Conservation (phyloP, 2,329 filamentous ascomycete species). For the Plectosphaerella plurivora region DNA sequence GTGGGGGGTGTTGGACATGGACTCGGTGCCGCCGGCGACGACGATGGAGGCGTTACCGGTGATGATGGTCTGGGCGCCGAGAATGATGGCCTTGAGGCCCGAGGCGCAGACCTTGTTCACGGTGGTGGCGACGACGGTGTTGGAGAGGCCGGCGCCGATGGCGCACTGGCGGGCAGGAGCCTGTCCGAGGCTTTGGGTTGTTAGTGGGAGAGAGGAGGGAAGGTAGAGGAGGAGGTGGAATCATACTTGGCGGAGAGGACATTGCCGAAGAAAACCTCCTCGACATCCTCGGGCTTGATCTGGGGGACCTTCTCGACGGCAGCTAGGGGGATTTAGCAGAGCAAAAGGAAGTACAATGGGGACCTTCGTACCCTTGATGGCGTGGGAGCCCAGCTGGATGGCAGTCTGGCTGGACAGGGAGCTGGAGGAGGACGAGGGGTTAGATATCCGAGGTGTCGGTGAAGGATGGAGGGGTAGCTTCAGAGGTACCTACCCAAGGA, state of each 20-base stretch:
- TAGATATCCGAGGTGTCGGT: conserved; percentile 7
- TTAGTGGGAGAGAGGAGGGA: background rate
- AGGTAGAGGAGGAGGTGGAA: conserved; percentile 2
- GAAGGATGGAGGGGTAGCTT: conserved; percentile 21
- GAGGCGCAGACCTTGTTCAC: conserved; percentile 99
- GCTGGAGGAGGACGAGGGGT: conserved; percentile 40
- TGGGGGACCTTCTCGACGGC: conserved; percentile 82
- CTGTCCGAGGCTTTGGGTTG: conserved; percentile 70
- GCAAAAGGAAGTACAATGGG: background rate
- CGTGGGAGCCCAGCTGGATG: conserved; percentile 80
- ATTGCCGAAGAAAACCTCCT: conserved; percentile 98
- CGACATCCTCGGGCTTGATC: conserved; percentile 83
- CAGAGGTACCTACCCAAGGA: conserved; percentile 66
- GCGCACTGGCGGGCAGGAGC: conserved; percentile 94
- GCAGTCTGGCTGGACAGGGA: conserved; percentile 85
- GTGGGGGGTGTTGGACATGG: conserved; percentile 97
- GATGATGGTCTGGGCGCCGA: conserved; percentile 95
- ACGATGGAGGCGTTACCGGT: conserved; percentile 90
- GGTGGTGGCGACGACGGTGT: conserved; percentile 79
- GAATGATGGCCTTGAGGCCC: conserved; percentile 86
- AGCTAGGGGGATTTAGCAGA: conserved; percentile 31
- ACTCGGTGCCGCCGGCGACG: conserved; percentile 92
- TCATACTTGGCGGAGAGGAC: conserved; percentile 90
- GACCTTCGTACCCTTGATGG: conserved; percentile 74
- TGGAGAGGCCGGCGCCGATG: conserved; percentile 77